Conservation (phyloP, 148 eudicot species). For the Tetragonia tetragonoides region DNA sequence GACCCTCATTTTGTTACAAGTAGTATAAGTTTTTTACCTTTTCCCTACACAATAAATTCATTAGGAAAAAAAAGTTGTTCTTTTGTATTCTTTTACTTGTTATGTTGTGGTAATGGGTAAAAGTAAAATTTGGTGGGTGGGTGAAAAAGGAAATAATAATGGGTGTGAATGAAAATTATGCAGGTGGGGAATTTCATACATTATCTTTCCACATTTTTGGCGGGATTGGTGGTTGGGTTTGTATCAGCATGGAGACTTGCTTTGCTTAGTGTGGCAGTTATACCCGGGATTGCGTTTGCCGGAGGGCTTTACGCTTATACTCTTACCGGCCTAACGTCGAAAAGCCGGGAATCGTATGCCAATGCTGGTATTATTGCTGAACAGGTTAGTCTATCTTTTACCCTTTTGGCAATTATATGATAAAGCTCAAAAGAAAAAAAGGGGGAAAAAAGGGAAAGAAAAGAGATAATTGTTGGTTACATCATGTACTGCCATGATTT, state of each 20-base stretch:
- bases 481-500: slow-evolving; percentile 21
- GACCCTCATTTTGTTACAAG: slow-evolving; percentile 12
- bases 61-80: not conserved
- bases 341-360: slow-evolving; percentile 96
- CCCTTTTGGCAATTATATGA: slow-evolving; percentile 12
- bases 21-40: slow-evolving; percentile 2
- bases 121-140: not conserved
- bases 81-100: not conserved
- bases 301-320: slow-evolving; percentile 98
- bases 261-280: slow-evolving; percentile 92
- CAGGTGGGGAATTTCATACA: slow-evolving; percentile 99
- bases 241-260: slow-evolving; percentile 97
- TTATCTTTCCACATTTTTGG: slow-evolving; percentile 94
- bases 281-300: slow-evolving; percentile 98
- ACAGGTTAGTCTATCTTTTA: slow-evolving; percentile 57
- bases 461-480: slow-evolving; percentile 2
- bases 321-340: slow-evolving; percentile 95
- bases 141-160: not conserved
- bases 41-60: not conserved
- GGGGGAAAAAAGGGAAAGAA: not conserved
- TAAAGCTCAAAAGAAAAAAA: not conserved
- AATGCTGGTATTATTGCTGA: slow-evolving; percentile 95
- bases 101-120: not conserved
- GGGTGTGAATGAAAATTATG: slow-evolving; percentile 18
- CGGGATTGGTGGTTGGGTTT: slow-evolving; percentile 98